A percentile compares a stretch with the other conserved stretches of the same genome.
These are phyloP conservation scores for Exophiala bonariae DNA, from an alignment of 2,329 filamentous ascomycete genomes.

Conservation along the genomic window DNA sequence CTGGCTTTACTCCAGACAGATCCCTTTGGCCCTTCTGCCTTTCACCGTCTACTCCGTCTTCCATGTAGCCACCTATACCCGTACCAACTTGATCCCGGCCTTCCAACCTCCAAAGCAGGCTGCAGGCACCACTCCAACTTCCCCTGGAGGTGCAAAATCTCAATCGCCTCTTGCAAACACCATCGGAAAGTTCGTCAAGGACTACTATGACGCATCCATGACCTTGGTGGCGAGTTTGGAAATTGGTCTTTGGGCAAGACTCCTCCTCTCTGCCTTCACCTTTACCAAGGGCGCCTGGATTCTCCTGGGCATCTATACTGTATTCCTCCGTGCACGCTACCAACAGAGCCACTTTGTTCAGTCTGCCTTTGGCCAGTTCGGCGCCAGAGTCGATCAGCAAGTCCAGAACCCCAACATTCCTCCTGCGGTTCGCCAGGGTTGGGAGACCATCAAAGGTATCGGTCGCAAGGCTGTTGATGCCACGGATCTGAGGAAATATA, in stretches of 20 bases:
- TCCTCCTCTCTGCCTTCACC: conserved; percentile 76
- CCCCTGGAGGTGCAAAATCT: conserved; percentile 49
- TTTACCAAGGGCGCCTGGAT: conserved; percentile 93
- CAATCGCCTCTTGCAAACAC: conserved; percentile 70
- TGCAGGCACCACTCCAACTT: conserved; percentile 54
- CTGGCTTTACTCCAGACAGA: conserved; percentile 90
- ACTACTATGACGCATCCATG: conserved; percentile 97
- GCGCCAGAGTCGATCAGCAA: conserved; percentile 74
- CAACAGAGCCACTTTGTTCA: conserved; percentile 93
- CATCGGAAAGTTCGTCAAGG: conserved; percentile 93
- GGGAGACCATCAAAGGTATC: conserved; percentile 74
- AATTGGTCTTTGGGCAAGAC: conserved; percentile 80
- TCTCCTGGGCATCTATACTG: conserved; percentile 79
- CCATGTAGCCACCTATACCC: conserved; percentile 95
- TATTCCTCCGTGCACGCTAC: conserved; percentile 88
- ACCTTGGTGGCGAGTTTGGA: conserved; percentile 86
- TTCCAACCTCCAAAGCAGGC: conserved; percentile 65
- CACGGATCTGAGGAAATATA: conserved; percentile 76
- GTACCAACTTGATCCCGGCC: conserved; percentile 88
- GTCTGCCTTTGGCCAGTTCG: conserved; percentile 70
- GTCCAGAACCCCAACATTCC: conserved; percentile 85
- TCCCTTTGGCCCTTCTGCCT: conserved; percentile 84
- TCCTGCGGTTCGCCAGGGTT: conserved; percentile 73
- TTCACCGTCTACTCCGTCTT: conserved; percentile 98
- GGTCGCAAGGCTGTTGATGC: conserved; percentile 73